These are phyloP conservation scores for Pythium myriotylum DNA, from an alignment of 352 stramenopile species.

Conservation along the genomic window DNA sequence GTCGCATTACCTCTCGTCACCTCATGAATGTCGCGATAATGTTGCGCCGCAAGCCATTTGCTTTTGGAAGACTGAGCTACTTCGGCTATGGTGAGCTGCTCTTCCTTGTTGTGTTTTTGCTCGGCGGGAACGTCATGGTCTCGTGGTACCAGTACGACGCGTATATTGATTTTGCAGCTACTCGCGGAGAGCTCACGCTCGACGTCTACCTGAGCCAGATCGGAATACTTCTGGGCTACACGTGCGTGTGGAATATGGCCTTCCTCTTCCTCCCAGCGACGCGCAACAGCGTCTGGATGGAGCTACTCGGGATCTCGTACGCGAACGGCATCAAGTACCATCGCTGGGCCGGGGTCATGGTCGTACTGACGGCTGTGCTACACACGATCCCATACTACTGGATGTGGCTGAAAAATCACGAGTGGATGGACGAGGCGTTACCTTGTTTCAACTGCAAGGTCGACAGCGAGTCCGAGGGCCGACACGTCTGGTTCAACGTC, in stretches of 20 bases:
- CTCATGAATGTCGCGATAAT: constrained; percentile 31
- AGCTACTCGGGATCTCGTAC: constrained; percentile 49
- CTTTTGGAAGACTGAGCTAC: constrained; percentile 26
- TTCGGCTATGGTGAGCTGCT: constrained; percentile 40
- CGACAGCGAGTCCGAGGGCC: constrained; percentile 14
- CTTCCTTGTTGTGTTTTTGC: constrained; percentile 35
- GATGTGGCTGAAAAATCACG: constrained; percentile 29
- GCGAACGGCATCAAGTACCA: constrained; percentile 52
- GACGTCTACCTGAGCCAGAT: constrained; percentile 25
- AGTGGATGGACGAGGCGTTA: constrained; percentile 24
- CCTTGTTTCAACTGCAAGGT: constrained; percentile 45
- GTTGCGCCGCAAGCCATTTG: constrained; percentile 43
- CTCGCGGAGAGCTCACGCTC: constrained; percentile 7
- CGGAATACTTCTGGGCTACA: constrained; percentile 31
- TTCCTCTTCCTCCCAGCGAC: constrained; percentile 46
- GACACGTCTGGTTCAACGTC: constrained; percentile 42
- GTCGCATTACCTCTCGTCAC: constrained; percentile 30
- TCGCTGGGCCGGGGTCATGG: constrained; percentile 39
- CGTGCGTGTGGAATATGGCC: constrained; percentile 45
- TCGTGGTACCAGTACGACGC: constrained; percentile 19
- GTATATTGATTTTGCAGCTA: background rate
- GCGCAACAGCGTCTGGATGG: constrained; percentile 43
- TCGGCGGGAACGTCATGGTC: constrained; percentile 23
- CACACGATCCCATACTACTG: constrained; percentile 35
- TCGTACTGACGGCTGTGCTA: constrained; percentile 24